Evolutionary conservation across 176 grass and related monocot genomes (phyloP), one percentile per base, ranked within the genome.

Genomic region (Zoysia japonica): DNA sequence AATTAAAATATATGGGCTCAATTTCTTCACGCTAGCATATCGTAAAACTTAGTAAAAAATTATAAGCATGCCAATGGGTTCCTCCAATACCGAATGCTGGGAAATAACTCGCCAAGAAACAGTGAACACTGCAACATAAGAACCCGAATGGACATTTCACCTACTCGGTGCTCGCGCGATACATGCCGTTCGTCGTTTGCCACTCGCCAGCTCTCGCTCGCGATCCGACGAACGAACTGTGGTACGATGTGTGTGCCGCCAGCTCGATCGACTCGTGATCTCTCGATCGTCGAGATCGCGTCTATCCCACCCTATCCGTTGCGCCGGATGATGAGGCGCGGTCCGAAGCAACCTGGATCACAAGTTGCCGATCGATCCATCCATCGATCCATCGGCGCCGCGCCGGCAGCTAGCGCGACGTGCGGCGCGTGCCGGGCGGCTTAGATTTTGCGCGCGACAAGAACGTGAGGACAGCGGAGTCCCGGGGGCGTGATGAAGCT

Each of bases 311-410:
- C 43, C 72, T 81, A 75, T 83, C 70, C 16, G 2, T 1, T 15
- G 10, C 44, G 11, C 12, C 73, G 63, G 76, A 86, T 79, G 78
- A 40, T 64, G 65, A 55, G 20, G 49, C 49, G 42, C 61, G 42
- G 16, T 56, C 35, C 41, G 9, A 54, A 14, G 61, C 69, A 42
- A 9, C 77, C 50, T 78, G 86, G 86, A 88, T 88, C 80, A 83
- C 86, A 88, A 10, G 75, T 68, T 73, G 80, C 37, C 74, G 13
- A 70, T 69, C 28, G 49, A 55, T 53, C 28, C 5, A 28, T 28
- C 28, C 28, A 68, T 53, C 28, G 11, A 28, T 28, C 28, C 28
- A 68, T 70, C 9, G 17, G 36, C 11, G 50, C 50, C 15, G 38
- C 14, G 28, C 7, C 74, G 6, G 38, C 11, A 28, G 28, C 28